Percentiles rank a stretch among this genome's conserved stretches.
These are phyloP conservation scores for Stagonosporopsis vannaccii DNA, from an alignment of 2,329 filamentous ascomycete genomes.

Conservation along the genomic window DNA sequence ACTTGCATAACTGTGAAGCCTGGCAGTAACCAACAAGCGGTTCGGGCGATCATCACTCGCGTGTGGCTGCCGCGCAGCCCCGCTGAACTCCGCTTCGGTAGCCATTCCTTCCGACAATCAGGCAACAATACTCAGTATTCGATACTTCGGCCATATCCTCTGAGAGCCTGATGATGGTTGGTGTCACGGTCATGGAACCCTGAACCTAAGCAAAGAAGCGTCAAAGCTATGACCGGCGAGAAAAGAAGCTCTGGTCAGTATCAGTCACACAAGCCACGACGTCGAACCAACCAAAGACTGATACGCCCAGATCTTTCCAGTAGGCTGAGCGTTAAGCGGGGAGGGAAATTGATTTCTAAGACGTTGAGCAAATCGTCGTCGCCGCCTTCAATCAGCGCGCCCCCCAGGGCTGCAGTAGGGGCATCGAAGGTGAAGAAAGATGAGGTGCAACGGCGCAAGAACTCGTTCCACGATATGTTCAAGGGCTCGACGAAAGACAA, in stretches of 20 bases:
- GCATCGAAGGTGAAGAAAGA: slow-evolving; percentile 41
- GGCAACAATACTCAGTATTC: slow-evolving; percentile 8
- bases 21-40: slow-evolving; percentile 25
- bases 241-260: slow-evolving; percentile 41
- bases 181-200: slow-evolving; percentile 22
- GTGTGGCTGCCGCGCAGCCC: slow-evolving; percentile 17
- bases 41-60: slow-evolving; percentile 26
- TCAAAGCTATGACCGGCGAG: slow-evolving; percentile 37
- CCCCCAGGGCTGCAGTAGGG: slow-evolving; percentile 42
- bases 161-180: slow-evolving; percentile 11
- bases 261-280: slow-evolving; percentile 5
- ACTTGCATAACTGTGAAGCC: slow-evolving; percentile 32
- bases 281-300: slow-evolving; percentile 1
- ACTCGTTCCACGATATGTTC: slow-evolving; percentile 44
- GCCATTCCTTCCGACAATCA: slow-evolving; percentile 13
- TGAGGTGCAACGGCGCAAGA: slow-evolving; percentile 39
- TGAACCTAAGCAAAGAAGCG: slow-evolving; percentile 22
- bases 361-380: slow-evolving; percentile 30
- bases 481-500: slow-evolving; percentile 14
- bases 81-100: slow-evolving; percentile 8
- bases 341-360: slow-evolving; percentile 32
- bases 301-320: slow-evolving; percentile 32
- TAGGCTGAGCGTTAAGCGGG: slow-evolving; percentile 37
- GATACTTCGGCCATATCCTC: neutral
- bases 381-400: slow-evolving; percentile 31